phyloP scores from a whole-genome alignment of 495 filamentous ascomycete genomes.

The Xylaria intraflava region DNA sequence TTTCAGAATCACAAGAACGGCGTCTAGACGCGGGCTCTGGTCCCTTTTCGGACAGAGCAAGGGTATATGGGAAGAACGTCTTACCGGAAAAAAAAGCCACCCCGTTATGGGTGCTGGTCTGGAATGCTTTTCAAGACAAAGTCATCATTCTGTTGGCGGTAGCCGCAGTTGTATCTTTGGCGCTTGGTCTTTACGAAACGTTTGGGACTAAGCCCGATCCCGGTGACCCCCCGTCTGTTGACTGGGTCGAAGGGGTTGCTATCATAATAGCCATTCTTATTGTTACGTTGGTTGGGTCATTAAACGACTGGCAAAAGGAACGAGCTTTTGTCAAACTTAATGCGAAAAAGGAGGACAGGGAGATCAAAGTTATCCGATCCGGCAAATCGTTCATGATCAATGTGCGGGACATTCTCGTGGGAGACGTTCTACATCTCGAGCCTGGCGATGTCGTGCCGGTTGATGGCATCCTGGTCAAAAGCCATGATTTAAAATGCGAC shows the following conservation, averaged over 20 bases:
- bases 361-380: conserved; percentile 69
- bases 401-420: conserved; percentile 73
- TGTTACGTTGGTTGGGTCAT: conserved; percentile 59
- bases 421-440: conserved; percentile 77
- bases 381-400: conserved; percentile 71
- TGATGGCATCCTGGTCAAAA: conserved; percentile 69
- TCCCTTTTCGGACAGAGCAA: conserved; percentile 49
- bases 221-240: conserved; percentile 49
- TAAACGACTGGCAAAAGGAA: conserved; percentile 70
- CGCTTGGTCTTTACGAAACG: conserved; percentile 60
- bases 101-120: conserved; percentile 62
- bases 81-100: conserved; percentile 68
- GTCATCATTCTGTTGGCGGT: conserved; percentile 71
- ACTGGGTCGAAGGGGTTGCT: conserved; percentile 73
- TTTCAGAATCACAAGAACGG: conserved; percentile 7
- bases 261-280: conserved; percentile 66
- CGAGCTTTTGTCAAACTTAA: conserved; percentile 64
- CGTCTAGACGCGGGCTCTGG: conserved; percentile 9
- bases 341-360: conserved; percentile 64
- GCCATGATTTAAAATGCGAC: conserved; percentile 69
- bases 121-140: conserved; percentile 81
- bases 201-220: conserved; percentile 36
- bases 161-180: conserved; percentile 77
- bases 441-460: conserved; percentile 84
- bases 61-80: conserved; percentile 63